A percentile compares a stretch with the other conserved stretches of the same genome.
These are phyloP conservation scores for Volvox carteri DNA, from an alignment of 163 green algal genomes.

Conservation along the genomic window DNA sequence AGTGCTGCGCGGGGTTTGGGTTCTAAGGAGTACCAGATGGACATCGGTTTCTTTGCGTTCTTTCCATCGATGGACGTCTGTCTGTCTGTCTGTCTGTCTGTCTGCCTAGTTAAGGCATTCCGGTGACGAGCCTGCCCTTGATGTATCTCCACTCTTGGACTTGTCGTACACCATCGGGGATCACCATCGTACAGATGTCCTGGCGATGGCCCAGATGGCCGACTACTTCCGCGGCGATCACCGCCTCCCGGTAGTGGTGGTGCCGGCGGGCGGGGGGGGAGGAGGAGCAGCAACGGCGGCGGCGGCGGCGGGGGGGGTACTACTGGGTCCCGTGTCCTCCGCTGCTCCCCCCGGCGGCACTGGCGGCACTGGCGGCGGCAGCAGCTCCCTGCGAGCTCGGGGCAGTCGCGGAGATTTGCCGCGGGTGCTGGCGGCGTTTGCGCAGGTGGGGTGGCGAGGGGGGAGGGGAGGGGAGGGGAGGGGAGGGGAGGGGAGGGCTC, in stretches of 20 bases:
- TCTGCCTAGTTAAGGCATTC: too few relatives aligned
- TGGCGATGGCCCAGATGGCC: constrained; percentile 56
- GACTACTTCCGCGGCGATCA: constrained; percentile 32
- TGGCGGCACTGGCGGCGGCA: not conserved
- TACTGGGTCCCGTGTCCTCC: too few relatives aligned
- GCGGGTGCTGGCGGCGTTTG: constrained; percentile 41
- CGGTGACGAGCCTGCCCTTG: too few relatives aligned
- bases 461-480: not conserved
- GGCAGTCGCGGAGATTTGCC: constrained; percentile 23
- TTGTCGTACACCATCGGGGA: too few relatives aligned
- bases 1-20: too few relatives aligned
- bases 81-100: too few relatives aligned
- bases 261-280: not conserved
- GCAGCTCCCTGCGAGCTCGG: not conserved
- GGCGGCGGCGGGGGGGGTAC: not conserved
- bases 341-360: too few relatives aligned
- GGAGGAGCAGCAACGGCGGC: not conserved
- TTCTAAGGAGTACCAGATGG: too few relatives aligned
- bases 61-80: too few relatives aligned
- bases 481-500: not conserved
- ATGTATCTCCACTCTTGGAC: too few relatives aligned
- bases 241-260: not conserved
- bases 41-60: too few relatives aligned
- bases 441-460: constrained; percentile 12
- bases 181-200: constrained; percentile 56